These are phyloP conservation scores for Coemansia sp. DNA, from an alignment of 192 early-diverging fungal species.

Conservation along the genomic window DNA sequence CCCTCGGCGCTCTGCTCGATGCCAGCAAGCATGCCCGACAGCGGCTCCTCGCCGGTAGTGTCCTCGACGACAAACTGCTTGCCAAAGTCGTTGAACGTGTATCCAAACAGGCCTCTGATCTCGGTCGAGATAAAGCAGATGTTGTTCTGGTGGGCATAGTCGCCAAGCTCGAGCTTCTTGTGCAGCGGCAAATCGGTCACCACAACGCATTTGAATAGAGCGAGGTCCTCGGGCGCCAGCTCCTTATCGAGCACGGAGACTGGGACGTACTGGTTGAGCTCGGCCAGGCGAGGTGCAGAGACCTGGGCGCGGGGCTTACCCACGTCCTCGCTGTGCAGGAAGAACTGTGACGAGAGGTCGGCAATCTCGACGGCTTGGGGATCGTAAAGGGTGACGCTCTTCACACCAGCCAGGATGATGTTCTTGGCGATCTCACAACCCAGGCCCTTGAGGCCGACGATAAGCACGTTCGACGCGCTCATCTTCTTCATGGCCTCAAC, in stretches of 20 bases:
- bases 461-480: conserved; percentile 92
- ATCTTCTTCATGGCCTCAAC: conserved; percentile 98
- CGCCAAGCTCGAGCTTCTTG: conserved; percentile 82
- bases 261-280: conserved; percentile 97
- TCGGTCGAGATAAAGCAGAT: conserved; percentile 90
- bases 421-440: conserved; percentile 99
- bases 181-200: conserved; percentile 76
- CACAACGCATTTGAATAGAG: conserved; percentile 76
- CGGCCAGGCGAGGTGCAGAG: conserved; percentile 77
- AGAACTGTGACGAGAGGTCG: conserved; percentile 92
- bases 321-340: conserved; percentile 76
- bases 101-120: conserved; percentile 87
- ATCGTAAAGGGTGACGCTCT: conserved; percentile 96
- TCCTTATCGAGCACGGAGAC: conserved; percentile 79
- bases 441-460: conserved; percentile 93
- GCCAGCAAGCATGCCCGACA: conserved; percentile 89
- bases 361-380: conserved; percentile 66
- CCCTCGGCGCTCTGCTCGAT: conserved; percentile 74
- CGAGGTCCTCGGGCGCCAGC: conserved; percentile 65
- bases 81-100: conserved; percentile 96
- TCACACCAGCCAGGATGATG: conserved; percentile 96
- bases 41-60: conserved; percentile 87
- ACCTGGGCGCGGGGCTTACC: conserved; percentile 82
- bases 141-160: conserved; percentile 65
- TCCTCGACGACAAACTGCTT: conserved; percentile 81